phyloP scores from a whole-genome alignment of 83 land plant genomes.

The Thuja plicata region DNA sequence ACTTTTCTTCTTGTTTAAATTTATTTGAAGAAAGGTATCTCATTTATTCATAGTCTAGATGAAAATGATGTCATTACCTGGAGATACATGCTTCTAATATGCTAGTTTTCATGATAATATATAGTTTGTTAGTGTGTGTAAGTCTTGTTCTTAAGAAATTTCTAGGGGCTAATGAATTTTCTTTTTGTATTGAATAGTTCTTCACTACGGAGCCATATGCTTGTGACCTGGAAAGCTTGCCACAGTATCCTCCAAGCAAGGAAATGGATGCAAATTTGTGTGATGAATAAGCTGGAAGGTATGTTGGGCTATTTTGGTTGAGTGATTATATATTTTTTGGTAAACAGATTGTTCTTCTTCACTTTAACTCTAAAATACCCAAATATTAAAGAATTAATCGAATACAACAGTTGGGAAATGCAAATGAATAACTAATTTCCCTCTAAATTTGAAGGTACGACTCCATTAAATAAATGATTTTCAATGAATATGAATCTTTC shows the following conservation, averaged over 20 bases:
- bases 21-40: background rate
- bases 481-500: too few species aligned
- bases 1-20: background rate
- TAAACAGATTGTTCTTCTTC: too few species aligned
- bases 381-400: too few species aligned
- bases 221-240: slow-evolving; percentile 65
- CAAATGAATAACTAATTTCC: too few species aligned
- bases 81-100: background rate
- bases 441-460: too few species aligned
- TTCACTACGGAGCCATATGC: slow-evolving; percentile 60
- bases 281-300: slow-evolving; percentile 62
- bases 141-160: background rate
- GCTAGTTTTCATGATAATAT: background rate
- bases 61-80: background rate
- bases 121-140: background rate
- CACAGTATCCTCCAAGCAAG: slow-evolving; percentile 63
- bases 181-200: slow-evolving; percentile 32
- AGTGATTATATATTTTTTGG: too few species aligned
- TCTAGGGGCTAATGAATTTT: background rate
- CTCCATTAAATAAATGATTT: too few species aligned
- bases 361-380: too few species aligned
- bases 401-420: too few species aligned
- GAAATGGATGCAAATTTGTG: slow-evolving; percentile 66
- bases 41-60: background rate
- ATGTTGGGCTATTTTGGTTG: background rate